These are phyloP conservation scores for Epichloe sylvatica DNA, from an alignment of 2,329 filamentous ascomycete genomes.

Conservation along the genomic window DNA sequence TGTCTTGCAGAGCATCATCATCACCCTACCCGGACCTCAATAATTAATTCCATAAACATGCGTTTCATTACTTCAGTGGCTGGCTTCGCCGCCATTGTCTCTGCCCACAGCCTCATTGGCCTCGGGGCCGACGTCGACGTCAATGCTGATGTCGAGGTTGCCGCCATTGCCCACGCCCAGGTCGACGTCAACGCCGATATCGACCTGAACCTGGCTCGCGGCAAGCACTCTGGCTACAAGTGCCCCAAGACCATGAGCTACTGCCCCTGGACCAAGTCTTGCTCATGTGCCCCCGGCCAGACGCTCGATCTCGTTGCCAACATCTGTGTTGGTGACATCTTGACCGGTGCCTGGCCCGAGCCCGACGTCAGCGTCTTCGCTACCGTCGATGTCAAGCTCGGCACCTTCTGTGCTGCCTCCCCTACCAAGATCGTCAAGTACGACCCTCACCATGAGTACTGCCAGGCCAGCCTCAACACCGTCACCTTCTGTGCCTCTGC, in stretches of 20 bases:
- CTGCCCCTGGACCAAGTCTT: constrained; percentile 26
- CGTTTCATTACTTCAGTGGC: constrained; percentile 18
- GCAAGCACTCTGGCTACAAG: constrained; percentile 11
- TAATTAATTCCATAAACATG: constrained; percentile 12
- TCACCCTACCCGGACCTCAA: background rate
- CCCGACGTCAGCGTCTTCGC: constrained; percentile 14
- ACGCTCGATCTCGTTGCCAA: constrained; percentile 20
- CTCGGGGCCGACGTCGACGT: background rate
- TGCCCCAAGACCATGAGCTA: constrained; percentile 23
- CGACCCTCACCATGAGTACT: constrained; percentile 20
- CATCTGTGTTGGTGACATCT: constrained; percentile 14
- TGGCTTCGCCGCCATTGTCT: constrained; percentile 12
- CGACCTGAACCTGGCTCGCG: constrained; percentile 10
- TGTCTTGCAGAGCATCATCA: background rate
- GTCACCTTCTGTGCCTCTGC: constrained; percentile 21
- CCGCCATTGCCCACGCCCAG: constrained; percentile 4
- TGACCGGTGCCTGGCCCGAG: constrained; percentile 21
- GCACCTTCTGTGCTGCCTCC: constrained; percentile 20
- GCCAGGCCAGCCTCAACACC: constrained; percentile 20
- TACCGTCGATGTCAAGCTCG: constrained; percentile 15
- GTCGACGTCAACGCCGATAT: constrained; percentile 3
- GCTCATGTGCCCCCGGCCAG: constrained; percentile 29
- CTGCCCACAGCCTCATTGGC: constrained; percentile 18
- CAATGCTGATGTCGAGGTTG: constrained; percentile 6
- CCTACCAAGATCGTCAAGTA: constrained; percentile 22